Percentiles rank a stretch among this genome's conserved stretches.
These are phyloP conservation scores for Globisporangium ultimum DNA, from an alignment of 352 stramenopile genomes.

Conservation along the genomic window DNA sequence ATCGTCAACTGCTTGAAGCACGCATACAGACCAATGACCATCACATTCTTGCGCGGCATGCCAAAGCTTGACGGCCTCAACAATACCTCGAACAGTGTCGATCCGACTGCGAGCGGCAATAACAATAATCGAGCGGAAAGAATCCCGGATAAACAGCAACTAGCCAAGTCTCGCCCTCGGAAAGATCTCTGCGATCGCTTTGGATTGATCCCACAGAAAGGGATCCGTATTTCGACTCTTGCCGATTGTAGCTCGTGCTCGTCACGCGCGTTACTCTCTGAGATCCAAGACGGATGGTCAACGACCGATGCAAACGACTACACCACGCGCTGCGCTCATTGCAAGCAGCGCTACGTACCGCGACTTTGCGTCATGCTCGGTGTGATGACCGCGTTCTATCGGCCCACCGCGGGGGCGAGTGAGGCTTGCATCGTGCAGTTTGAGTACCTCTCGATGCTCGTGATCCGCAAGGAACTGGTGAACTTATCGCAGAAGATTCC, in stretches of 20 bases:
- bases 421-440: constrained; percentile 26
- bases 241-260: constrained; percentile 36
- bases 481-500: constrained; percentile 35
- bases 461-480: constrained; percentile 40
- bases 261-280: constrained; percentile 22
- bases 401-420: background rate
- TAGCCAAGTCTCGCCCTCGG: constrained; percentile 12
- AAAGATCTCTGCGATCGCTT: constrained; percentile 50
- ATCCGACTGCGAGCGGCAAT: constrained; percentile 1
- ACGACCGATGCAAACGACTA: constrained; percentile 35
- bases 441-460: constrained; percentile 41
- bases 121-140: constrained; percentile 1
- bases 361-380: constrained; percentile 34
- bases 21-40: constrained; percentile 36
- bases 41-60: constrained; percentile 43
- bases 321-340: constrained; percentile 30
- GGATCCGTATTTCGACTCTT: constrained; percentile 36
- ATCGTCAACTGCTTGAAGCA: constrained; percentile 36
- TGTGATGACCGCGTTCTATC: constrained; percentile 26
- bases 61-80: constrained; percentile 20
- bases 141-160: background rate
- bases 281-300: constrained; percentile 35
- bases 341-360: constrained; percentile 29
- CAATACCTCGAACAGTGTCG: background rate
- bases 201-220: constrained; percentile 26